Conservation (phyloP, 768 basidiomycete genomes). For the Suillus brevipes region DNA sequence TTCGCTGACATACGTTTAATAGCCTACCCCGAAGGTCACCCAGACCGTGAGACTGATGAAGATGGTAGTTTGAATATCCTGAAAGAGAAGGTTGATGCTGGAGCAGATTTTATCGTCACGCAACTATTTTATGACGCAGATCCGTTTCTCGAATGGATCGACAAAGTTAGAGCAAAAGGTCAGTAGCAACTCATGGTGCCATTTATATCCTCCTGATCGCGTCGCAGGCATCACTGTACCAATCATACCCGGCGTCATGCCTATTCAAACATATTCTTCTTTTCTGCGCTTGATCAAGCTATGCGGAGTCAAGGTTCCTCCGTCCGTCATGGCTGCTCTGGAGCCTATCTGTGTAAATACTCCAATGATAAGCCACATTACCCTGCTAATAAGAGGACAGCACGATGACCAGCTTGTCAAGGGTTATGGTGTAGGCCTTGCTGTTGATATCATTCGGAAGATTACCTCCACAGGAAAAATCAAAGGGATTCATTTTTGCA, state of each 20-base stretch:
- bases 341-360: slow-evolving; percentile 71
- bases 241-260: slow-evolving; percentile 96
- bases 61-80: slow-evolving; percentile 68
- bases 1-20: slow-evolving; percentile 2
- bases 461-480: slow-evolving; percentile 57
- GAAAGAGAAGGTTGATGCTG: slow-evolving; percentile 88
- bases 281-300: slow-evolving; percentile 90
- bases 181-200: slow-evolving; percentile 14
- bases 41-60: slow-evolving; percentile 58
- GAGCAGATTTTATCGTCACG: slow-evolving; percentile 94
- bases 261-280: slow-evolving; percentile 94
- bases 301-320: slow-evolving; percentile 78
- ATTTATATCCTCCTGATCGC: slow-evolving; percentile 11
- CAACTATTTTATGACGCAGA: slow-evolving; percentile 98
- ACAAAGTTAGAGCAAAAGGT: slow-evolving; percentile 74
- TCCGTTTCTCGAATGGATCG: slow-evolving; percentile 77
- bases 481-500: slow-evolving; percentile 89
- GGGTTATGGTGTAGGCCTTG: slow-evolving; percentile 87
- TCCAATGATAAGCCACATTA: not conserved
- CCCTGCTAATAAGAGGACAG: slow-evolving; percentile 38
- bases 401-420: slow-evolving; percentile 94
- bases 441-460: slow-evolving; percentile 73
- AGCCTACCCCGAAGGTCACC: slow-evolving; percentile 93
- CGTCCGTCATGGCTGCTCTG: slow-evolving; percentile 60
- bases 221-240: slow-evolving; percentile 80